Percentiles rank a stretch among this genome's conserved stretches.
Evolutionary conservation across 768 basidiomycete species (phyloP).

Genomic region (Leccinum obscurum): DNA sequence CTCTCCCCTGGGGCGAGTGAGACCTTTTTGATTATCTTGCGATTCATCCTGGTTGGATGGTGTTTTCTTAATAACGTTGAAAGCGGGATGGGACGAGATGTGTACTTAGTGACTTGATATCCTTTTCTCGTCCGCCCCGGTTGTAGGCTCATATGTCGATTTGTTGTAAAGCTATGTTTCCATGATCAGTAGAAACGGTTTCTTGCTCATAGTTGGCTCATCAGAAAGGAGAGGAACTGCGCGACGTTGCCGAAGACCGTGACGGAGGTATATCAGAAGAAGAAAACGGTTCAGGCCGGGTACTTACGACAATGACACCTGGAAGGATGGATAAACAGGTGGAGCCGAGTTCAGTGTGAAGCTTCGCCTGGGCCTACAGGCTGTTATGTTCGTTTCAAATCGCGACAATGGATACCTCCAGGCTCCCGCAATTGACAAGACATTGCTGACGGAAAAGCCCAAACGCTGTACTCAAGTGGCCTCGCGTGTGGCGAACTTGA

Average conservation of each 20-base stretch:
- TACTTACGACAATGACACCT: constrained; percentile 48
- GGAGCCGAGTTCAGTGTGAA: constrained; percentile 51
- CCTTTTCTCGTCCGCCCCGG: background rate
- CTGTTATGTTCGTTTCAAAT: constrained; percentile 84
- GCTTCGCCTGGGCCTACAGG: constrained; percentile 82
- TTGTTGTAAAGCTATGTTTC: background rate
- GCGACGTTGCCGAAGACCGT: constrained; percentile 33
- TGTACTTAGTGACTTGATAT: background rate
- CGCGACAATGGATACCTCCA: constrained; percentile 95
- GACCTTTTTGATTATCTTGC: background rate
- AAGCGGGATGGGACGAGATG: background rate
- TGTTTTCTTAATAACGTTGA: background rate
- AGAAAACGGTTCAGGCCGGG: constrained; percentile 70
- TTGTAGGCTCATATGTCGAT: background rate
- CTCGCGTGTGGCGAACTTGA: constrained; percentile 86
- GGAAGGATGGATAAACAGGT: background rate
- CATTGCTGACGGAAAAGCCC: constrained; percentile 78
- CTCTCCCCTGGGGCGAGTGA: background rate
- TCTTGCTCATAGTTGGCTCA: constrained; percentile 57
- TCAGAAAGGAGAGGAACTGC: constrained; percentile 65
- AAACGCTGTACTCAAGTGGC: constrained; percentile 88
- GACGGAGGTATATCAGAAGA: constrained; percentile 60
- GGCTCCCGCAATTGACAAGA: constrained; percentile 46
- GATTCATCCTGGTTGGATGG: background rate
- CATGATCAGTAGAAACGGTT: background rate